phyloP scores from a whole-genome alignment of 1,284 basidiomycete species.

The Inonotus hispidus region DNA sequence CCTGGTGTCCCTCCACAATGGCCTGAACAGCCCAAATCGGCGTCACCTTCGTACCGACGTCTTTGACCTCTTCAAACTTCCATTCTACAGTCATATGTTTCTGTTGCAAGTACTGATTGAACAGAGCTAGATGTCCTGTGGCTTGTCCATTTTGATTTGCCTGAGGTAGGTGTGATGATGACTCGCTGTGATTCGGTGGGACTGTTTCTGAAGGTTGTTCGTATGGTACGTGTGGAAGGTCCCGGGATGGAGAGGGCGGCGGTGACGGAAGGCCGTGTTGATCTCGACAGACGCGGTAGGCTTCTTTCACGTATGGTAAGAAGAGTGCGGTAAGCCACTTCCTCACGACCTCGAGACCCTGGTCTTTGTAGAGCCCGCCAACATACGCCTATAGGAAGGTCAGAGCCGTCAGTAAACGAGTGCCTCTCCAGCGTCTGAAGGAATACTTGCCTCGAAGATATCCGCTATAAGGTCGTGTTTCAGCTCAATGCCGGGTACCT shows the following conservation, averaged over 20 bases:
- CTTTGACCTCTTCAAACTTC: conserved; percentile 48
- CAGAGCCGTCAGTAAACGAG: neutral
- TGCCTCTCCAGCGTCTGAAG: neutral
- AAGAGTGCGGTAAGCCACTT: conserved; percentile 58
- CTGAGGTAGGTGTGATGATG: neutral
- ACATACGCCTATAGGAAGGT: conserved; percentile 56
- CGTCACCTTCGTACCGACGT: conserved; percentile 48
- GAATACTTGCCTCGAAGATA: conserved; percentile 57
- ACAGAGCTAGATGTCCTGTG: conserved; percentile 62
- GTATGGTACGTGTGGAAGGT: conserved; percentile 9
- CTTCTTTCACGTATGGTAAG: conserved; percentile 51
- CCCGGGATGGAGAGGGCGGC: conserved; percentile 21
- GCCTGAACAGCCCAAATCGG: conserved; percentile 67
- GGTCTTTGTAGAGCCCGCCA: conserved; percentile 65
- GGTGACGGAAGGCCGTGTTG: conserved; percentile 43
- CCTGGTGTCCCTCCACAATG: conserved; percentile 49
- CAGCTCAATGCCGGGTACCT: neutral
- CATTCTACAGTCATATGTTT: conserved; percentile 55
- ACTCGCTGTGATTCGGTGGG: conserved; percentile 8
- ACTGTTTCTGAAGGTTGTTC: neutral
- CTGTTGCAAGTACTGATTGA: conserved; percentile 70
- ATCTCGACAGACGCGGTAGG: conserved; percentile 54
- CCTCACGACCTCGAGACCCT: conserved; percentile 50
- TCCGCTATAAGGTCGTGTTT: conserved; percentile 45
- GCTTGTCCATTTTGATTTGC: conserved; percentile 10